Base-by-base conservation (phyloP, 2,329 filamentous ascomycete species). In the Aureobasidium namibiae region DNA sequence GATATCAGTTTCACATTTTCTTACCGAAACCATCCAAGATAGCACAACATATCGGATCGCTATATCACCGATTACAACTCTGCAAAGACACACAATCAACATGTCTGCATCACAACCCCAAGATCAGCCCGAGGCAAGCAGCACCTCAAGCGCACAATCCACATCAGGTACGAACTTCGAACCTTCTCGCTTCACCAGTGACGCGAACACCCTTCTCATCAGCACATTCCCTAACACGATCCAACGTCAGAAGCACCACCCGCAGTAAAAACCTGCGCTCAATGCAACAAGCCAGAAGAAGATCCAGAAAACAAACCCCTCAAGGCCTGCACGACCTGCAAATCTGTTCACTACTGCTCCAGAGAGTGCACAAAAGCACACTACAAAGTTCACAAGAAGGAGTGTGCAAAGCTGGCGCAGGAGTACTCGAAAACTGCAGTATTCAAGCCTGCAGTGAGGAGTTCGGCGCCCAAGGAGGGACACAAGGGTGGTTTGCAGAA, bases 291-390 rank as follows among this genome's bases (percentile, higher is more conserved):
- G 33, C 41, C 42, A 48, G 54, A 57, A 31, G 42, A 46, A 39
- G 57, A 53, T 16, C 45, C 56, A 10, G 42, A 57, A 36, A 45
- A 59, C 5, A 59, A 52, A 26, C 56, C 56, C 10, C 65, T 74
- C 34, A 74, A 72, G 60, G 66, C 70, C 45, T 75, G 73, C 63
- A 68, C 66, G 18, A 70, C 71, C 59, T 75, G 73, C 62, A 71
- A 75, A 60, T 73, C 67, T 56, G 67, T 70, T 14, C 57, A 62
- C 7, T 75, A 75, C 64, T 75, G 73, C 64, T 70, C 66, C 8
- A 71, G 73, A 23, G 71, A 75, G 31, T 75, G 73, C 65, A 72
- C 73, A 59, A 75, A 74, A 62, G 69, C 70, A 23, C 64, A 70
- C 36, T 66, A 69, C 62, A 74, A 74, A 59, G 62, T 67, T 42